Percentiles rank a stretch among this genome's conserved stretches.
phyloP scores from a whole-genome alignment of 148 eudicot genomes.

The Silene uniflora region DNA sequence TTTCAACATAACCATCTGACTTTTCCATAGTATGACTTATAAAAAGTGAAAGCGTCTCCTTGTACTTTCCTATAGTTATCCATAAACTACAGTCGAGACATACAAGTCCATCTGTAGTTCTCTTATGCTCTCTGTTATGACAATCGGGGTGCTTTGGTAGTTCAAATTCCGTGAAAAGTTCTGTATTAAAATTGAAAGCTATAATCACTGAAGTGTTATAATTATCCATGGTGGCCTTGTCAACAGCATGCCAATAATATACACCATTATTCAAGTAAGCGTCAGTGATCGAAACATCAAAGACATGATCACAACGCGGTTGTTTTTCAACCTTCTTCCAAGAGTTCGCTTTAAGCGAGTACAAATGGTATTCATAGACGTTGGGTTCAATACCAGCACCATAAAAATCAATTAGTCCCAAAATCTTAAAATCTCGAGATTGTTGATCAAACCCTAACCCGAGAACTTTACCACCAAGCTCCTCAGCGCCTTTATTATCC shows the following conservation, averaged over 20 bases:
- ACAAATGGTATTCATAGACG: not conserved
- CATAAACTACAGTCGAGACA: too few relatives aligned
- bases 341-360: conserved; percentile 6
- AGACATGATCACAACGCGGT: not conserved
- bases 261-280: not conserved
- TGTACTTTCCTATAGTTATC: not conserved
- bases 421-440: conserved; percentile 9
- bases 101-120: not conserved
- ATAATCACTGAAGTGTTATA: too few relatives aligned
- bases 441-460: not conserved
- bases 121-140: not conserved
- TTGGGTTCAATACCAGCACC: not conserved
- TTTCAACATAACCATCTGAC: not conserved
- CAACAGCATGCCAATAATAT: not conserved
- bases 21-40: not conserved
- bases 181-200: not conserved
- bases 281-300: not conserved
- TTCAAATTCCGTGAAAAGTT: not conserved
- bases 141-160: not conserved
- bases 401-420: not conserved
- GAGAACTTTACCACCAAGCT: not conserved
- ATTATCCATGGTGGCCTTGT: not conserved
- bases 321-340: not conserved
- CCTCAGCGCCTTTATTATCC: not conserved
- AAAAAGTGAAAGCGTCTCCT: not conserved